A percentile compares a stretch with the other conserved stretches of the same genome.
Conservation (phyloP, 2,329 filamentous ascomycete genomes). For the Corynespora cassiicola region DNA sequence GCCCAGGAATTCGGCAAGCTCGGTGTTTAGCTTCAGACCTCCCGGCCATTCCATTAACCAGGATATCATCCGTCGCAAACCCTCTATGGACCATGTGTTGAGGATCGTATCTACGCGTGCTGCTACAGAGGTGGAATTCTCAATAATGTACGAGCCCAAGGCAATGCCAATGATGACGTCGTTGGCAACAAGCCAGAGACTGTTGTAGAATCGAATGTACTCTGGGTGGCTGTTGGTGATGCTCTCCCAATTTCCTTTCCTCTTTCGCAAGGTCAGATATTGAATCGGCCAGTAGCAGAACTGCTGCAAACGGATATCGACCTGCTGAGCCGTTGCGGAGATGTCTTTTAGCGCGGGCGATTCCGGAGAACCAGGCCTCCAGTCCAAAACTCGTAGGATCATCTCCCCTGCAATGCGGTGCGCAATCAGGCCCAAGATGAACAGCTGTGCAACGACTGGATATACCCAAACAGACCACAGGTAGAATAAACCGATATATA, state of each 20-base stretch:
- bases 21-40: slow-evolving; percentile 92
- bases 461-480: slow-evolving; percentile 77
- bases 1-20: slow-evolving; percentile 91
- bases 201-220: slow-evolving; percentile 99
- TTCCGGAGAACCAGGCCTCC: slow-evolving; percentile 73
- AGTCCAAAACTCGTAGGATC: slow-evolving; percentile 81
- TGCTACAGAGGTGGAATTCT: slow-evolving; percentile 87
- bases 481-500: slow-evolving; percentile 72
- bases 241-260: slow-evolving; percentile 93
- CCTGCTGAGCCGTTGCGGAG: slow-evolving; percentile 94
- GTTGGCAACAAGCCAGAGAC: slow-evolving; percentile 96
- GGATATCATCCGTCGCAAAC: slow-evolving; percentile 83
- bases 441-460: slow-evolving; percentile 73
- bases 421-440: slow-evolving; percentile 79
- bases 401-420: slow-evolving; percentile 84
- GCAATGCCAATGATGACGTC: slow-evolving; percentile 99
- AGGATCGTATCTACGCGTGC: slow-evolving; percentile 78
- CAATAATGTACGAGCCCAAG: slow-evolving; percentile 93
- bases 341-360: slow-evolving; percentile 91
- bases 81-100: slow-evolving; percentile 83
- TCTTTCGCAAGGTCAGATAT: slow-evolving; percentile 86
- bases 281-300: slow-evolving; percentile 99
- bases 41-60: slow-evolving; percentile 98
- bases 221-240: slow-evolving; percentile 95
- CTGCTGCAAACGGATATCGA: slow-evolving; percentile 95